phyloP scores from a whole-genome alignment of 495 filamentous ascomycete species.

The Podospora pseudopauciseta region DNA sequence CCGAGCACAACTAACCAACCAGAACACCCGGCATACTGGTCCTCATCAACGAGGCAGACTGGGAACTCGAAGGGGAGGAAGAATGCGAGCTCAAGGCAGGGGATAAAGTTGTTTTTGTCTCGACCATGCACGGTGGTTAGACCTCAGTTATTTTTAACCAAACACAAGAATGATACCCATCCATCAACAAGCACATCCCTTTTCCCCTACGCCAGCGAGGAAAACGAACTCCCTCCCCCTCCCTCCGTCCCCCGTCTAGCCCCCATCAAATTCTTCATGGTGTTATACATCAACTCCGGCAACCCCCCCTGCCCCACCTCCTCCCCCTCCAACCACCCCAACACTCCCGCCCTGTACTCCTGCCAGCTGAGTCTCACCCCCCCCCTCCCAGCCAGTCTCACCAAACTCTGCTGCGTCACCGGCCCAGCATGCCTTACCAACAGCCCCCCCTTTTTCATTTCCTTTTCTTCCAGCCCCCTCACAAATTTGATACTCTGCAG shows the following conservation, averaged over 20 bases:
- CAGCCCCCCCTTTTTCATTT: slow-evolving; percentile 32
- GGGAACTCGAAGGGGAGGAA: slow-evolving; percentile 96
- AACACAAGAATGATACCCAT: neutral
- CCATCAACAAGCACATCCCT: neutral
- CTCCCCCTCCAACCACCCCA: slow-evolving; percentile 62
- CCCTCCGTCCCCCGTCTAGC: slow-evolving; percentile 17
- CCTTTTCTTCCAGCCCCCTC: slow-evolving; percentile 60
- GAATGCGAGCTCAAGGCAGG: slow-evolving; percentile 73
- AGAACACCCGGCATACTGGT: slow-evolving; percentile 97
- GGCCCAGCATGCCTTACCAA: slow-evolving; percentile 66
- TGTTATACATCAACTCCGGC: slow-evolving; percentile 72
- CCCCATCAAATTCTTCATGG: slow-evolving; percentile 68
- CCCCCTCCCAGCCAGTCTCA: slow-evolving; percentile 59
- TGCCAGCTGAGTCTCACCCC: slow-evolving; percentile 67
- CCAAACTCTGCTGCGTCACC: slow-evolving; percentile 65
- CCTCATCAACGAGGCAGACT: slow-evolving; percentile 95
- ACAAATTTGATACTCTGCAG: slow-evolving; percentile 65
- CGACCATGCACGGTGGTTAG: slow-evolving; percentile 92
- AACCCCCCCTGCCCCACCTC: slow-evolving; percentile 61
- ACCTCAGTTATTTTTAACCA: neutral
- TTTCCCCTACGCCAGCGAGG: neutral
- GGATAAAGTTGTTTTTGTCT: slow-evolving; percentile 94
- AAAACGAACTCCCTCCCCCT: neutral
- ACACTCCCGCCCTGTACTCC: slow-evolving; percentile 70
- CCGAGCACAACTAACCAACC: slow-evolving; percentile 5